Conservation (phyloP, 345 rosid species). For the Orychophragmus violaceus region DNA sequence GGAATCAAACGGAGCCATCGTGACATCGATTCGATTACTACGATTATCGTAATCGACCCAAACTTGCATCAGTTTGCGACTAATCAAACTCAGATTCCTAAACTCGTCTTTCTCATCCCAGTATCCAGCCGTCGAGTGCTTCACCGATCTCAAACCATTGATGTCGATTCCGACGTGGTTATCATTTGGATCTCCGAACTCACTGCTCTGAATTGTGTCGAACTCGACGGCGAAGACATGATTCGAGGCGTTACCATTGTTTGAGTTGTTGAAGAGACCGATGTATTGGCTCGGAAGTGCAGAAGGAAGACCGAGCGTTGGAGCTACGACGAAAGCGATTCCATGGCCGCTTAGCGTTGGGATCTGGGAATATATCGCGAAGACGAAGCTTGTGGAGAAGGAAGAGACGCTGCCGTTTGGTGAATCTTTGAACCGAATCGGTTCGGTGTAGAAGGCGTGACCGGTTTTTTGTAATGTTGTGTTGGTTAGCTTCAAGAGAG, state of each 20-base stretch:
- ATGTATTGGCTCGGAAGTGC: conserved; percentile 66
- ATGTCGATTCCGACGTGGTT: conserved; percentile 85
- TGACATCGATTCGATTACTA: conserved; percentile 43
- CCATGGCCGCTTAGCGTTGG: conserved; percentile 78
- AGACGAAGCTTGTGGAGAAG: conserved; percentile 76
- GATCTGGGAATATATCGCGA: conserved; percentile 59
- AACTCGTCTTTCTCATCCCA: conserved; percentile 26
- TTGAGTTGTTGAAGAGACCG: conserved; percentile 54
- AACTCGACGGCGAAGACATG: conserved; percentile 81
- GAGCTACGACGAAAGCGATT: conserved; percentile 59
- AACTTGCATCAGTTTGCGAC: conserved; percentile 49
- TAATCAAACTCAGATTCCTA: conserved; percentile 47
- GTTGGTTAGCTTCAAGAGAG: conserved; percentile 60
- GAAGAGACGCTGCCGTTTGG: conserved; percentile 38
- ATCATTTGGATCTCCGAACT: conserved; percentile 58
- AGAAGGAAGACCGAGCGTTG: conserved; percentile 35
- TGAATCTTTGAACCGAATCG: conserved; percentile 46
- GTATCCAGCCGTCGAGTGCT: conserved; percentile 46
- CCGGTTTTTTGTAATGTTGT: conserved; percentile 47
- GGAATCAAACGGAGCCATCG: conserved; percentile 51
- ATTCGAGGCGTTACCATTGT: conserved; percentile 54
- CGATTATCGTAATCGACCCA: conserved; percentile 74
- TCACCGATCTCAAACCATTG: conserved; percentile 47
- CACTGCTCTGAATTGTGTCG: conserved; percentile 61
- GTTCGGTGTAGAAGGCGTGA: conserved; percentile 71